A percentile compares a stretch with the other conserved stretches of the same genome.
Conservation (phyloP, 495 filamentous ascomycete species). For the Lichina pygmaea region DNA sequence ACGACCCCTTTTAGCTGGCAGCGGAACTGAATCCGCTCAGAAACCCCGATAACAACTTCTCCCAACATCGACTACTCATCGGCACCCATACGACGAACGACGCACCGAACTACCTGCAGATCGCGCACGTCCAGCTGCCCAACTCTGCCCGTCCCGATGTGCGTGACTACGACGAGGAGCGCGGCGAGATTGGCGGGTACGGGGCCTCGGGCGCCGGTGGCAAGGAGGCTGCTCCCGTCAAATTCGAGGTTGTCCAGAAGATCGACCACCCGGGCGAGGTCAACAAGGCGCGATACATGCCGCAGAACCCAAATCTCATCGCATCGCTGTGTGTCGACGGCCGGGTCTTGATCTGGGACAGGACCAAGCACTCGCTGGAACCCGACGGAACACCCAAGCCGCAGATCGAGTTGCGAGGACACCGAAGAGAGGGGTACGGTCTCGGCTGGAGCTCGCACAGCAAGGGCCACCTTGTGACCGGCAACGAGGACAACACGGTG, state of each 20-base stretch:
- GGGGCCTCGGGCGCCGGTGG: conserved; percentile 35
- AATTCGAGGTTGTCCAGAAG: conserved; percentile 75
- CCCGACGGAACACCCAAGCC: conserved; percentile 46
- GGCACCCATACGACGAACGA: conserved; percentile 83
- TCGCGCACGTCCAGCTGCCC: conserved; percentile 76
- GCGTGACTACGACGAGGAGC: conserved; percentile 68
- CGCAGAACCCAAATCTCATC: conserved; percentile 92
- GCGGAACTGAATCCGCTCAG: conserved; percentile 10
- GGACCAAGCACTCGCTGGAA: conserved; percentile 65
- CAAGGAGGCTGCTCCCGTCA: conserved; percentile 36
- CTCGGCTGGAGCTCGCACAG: conserved; percentile 74
- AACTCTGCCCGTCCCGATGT: conserved; percentile 46
- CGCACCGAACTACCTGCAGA: conserved; percentile 79
- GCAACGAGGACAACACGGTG: conserved; percentile 75
- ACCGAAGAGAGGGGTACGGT: conserved; percentile 80
- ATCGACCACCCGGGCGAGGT: conserved; percentile 93
- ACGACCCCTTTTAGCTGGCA: background rate
- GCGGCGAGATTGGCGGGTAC: conserved; percentile 82
- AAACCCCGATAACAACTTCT: conserved; percentile 58
- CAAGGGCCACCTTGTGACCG: conserved; percentile 62
- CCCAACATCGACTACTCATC: conserved; percentile 70
- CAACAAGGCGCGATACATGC: conserved; percentile 94
- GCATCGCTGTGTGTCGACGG: conserved; percentile 80
- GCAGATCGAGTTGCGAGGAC: conserved; percentile 64
- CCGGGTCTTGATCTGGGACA: conserved; percentile 75